Conservation (phyloP, 495 filamentous ascomycete genomes). For the Penicilliopsis zonata region DNA sequence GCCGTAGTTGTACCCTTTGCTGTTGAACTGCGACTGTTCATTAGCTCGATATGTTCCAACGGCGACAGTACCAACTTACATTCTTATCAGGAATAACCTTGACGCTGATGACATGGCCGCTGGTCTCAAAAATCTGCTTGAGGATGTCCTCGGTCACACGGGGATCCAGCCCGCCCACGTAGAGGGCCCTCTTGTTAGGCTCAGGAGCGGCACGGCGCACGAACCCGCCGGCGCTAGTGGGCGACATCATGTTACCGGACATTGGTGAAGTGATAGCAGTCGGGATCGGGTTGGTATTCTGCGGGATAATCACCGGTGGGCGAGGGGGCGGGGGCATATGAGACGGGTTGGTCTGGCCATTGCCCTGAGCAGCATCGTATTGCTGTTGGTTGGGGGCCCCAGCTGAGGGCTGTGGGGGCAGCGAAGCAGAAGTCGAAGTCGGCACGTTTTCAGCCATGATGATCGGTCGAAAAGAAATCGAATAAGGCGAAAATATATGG, state of each 20-base stretch:
- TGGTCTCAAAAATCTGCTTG: constrained; percentile 97
- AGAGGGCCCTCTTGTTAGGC: constrained; percentile 95
- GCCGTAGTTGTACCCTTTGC: constrained; percentile 97
- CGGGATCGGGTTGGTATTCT: constrained; percentile 92
- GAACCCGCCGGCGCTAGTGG: constrained; percentile 65
- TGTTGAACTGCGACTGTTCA: constrained; percentile 45
- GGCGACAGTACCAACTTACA: constrained; percentile 39
- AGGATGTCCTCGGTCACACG: constrained; percentile 94
- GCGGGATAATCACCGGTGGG: constrained; percentile 79
- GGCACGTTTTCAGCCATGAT: constrained; percentile 63
- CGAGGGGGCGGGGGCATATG: constrained; percentile 94
- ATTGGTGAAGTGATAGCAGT: constrained; percentile 85
- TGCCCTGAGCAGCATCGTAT: constrained; percentile 51
- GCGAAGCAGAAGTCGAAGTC: constrained; percentile 43
- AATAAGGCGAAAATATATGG: too few species aligned
- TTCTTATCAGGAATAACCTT: constrained; percentile 99
- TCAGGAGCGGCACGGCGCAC: constrained; percentile 90
- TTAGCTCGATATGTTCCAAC: neutral
- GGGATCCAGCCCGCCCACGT: constrained; percentile 91
- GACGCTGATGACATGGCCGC: constrained; percentile 93
- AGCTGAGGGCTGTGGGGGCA: constrained; percentile 51
- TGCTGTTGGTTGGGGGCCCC: constrained; percentile 60
- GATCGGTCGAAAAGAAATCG: too few species aligned
- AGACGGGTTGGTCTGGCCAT: constrained; percentile 46
- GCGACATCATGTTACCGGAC: constrained; percentile 70